These are phyloP conservation scores for Alternaria gansuensis DNA, from an alignment of 2,329 filamentous ascomycete genomes.

Conservation along the genomic window DNA sequence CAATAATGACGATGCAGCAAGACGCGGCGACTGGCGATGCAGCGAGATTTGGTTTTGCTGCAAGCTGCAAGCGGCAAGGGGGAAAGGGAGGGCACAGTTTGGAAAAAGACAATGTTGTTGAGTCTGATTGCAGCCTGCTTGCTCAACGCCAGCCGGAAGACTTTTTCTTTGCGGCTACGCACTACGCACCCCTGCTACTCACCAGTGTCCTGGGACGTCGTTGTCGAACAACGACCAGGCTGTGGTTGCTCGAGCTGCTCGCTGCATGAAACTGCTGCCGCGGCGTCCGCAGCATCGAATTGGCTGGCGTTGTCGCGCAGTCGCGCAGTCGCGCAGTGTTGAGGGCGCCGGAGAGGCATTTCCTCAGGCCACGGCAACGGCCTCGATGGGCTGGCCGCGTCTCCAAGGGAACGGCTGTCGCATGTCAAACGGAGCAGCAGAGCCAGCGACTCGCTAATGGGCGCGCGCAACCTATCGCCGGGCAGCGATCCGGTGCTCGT, in stretches of 20 bases:
- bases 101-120: conserved; percentile 7
- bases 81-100: not conserved
- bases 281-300: conserved; percentile 28
- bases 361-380: conserved; percentile 13
- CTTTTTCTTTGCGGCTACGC: conserved; percentile 5
- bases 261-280: conserved; percentile 31
- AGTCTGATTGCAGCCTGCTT: conserved; percentile 3
- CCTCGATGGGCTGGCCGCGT: conserved; percentile 11
- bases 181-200: conserved; percentile 10
- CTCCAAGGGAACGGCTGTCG: conserved; percentile 10
- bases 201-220: conserved; percentile 7
- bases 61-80: conserved; percentile 1
- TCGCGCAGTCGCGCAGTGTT: conserved; percentile 10
- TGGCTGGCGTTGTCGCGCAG: conserved; percentile 18
- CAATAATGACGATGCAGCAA: conserved; percentile 34
- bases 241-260: conserved; percentile 35
- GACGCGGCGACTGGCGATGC: conserved; percentile 20
- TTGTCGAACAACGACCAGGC: conserved; percentile 29
- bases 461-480: conserved; percentile 4
- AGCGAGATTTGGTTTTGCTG: conserved; percentile 1
- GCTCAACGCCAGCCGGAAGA: conserved; percentile 8
- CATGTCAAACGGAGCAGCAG: conserved; percentile 11
- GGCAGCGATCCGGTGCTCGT: conserved; percentile 1
- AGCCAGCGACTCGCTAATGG: conserved; percentile 7
- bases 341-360: conserved; percentile 7